Evolutionary conservation across 148 eudicot genomes (phyloP).

Genomic region (Selenicereus undatus): DNA sequence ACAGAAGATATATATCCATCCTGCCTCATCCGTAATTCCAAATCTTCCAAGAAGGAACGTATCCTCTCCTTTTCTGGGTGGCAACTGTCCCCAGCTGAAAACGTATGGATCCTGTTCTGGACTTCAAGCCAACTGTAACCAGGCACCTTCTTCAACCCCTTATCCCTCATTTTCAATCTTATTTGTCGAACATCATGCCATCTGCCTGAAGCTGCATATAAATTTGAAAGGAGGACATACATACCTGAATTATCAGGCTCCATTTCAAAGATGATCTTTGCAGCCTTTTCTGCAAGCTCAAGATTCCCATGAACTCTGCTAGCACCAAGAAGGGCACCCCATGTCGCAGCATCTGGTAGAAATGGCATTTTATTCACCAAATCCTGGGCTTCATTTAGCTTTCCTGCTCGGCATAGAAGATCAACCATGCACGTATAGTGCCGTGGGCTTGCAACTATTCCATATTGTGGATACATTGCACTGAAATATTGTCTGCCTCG

Average conservation of each 20-base stretch:
- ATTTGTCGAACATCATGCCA: conserved; percentile 42
- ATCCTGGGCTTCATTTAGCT: conserved; percentile 38
- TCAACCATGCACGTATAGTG: conserved; percentile 53
- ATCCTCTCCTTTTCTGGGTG: conserved; percentile 40
- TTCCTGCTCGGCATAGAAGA: conserved; percentile 46
- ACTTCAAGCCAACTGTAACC: conserved; percentile 57
- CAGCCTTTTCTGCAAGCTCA: conserved; percentile 48
- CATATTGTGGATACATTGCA: conserved; percentile 35
- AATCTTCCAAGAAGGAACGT: conserved; percentile 36
- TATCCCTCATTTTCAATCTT: conserved; percentile 43
- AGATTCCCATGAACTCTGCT: conserved; percentile 39
- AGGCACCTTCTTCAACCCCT: conserved; percentile 39
- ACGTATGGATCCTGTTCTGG: conserved; percentile 44
- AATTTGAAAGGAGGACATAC: conserved; percentile 48
- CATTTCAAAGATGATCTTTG: conserved; percentile 38
- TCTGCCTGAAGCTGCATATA: conserved; percentile 46
- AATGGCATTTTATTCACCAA: conserved; percentile 42
- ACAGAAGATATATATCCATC: conserved; percentile 39
- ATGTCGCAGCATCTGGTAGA: conserved; percentile 47
- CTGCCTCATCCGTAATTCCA: conserved; percentile 38
- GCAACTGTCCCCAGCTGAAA: conserved; percentile 36
- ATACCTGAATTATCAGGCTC: conserved; percentile 47
- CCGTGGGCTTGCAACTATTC: conserved; percentile 33
- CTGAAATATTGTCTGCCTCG: conserved; percentile 39
- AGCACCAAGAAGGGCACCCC: conserved; percentile 55